Evolutionary conservation across 177 flowering plant genomes (phyloP).

Genomic region (Vitis hybrid): DNA sequence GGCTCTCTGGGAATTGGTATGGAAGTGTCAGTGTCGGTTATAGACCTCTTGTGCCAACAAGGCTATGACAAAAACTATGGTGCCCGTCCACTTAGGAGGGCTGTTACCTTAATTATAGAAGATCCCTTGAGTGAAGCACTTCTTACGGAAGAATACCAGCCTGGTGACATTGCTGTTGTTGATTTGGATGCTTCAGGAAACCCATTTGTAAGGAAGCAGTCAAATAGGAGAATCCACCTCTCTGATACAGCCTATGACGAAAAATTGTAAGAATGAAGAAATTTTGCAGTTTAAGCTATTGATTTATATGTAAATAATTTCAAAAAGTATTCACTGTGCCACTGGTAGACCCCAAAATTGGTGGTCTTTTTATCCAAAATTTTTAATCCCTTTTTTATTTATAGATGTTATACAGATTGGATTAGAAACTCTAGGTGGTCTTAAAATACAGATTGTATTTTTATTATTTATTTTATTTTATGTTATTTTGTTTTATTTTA

Average conservation of each 20-base stretch:
- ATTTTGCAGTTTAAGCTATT: too few species aligned
- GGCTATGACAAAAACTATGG: conserved; percentile 71
- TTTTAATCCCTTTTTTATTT: too few species aligned
- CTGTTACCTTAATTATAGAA: conserved; percentile 67
- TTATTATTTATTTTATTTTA: too few species aligned
- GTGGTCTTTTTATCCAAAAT: too few species aligned
- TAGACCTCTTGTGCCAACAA: conserved; percentile 60
- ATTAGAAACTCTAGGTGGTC: too few species aligned
- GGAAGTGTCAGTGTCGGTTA: conserved; percentile 65
- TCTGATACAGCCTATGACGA: conserved; percentile 37
- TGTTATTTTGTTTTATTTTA: too few species aligned
- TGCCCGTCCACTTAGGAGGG: conserved; percentile 76
- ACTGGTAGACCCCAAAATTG: too few species aligned
- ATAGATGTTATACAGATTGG: too few species aligned
- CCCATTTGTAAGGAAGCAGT: conserved; percentile 44
- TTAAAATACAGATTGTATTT: too few species aligned
- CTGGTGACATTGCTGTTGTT: conserved; percentile 64
- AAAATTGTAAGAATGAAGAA: too few species aligned
- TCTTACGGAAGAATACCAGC: conserved; percentile 56
- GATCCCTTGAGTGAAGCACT: conserved; percentile 71
- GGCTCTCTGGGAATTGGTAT: conserved; percentile 54
- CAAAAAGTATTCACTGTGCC: too few species aligned
- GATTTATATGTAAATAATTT: too few species aligned
- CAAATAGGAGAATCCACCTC: conserved; percentile 33
- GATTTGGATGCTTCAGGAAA: conserved; percentile 77